A percentile compares a stretch with the other conserved stretches of the same genome.
phyloP scores from a whole-genome alignment of 2,329 filamentous ascomycete genomes.

The Colletotrichum sp. region DNA sequence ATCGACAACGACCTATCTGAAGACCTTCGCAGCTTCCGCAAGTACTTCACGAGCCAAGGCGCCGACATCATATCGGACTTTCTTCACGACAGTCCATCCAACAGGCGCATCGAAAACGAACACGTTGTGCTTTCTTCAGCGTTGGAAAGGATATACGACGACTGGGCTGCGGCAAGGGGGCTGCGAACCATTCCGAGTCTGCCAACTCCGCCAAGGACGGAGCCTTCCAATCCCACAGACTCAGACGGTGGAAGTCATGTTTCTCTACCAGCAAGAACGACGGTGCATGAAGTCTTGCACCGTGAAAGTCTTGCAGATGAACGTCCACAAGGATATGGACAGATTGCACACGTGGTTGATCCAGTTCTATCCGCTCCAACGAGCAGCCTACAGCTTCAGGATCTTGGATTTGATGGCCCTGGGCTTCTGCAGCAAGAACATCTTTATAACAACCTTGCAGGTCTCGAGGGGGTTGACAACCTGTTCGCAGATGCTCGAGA shows the following conservation, averaged over 20 bases:
- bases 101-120: neutral
- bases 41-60: neutral
- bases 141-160: constrained; percentile 3
- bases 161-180: neutral
- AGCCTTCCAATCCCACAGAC: neutral
- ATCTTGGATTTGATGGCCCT: neutral
- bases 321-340: neutral
- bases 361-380: neutral
- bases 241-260: neutral
- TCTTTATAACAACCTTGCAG: neutral
- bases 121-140: neutral
- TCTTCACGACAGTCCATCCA: neutral
- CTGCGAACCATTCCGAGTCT: neutral
- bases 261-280: neutral
- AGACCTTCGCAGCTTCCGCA: neutral
- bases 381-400: neutral
- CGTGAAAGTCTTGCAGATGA: neutral
- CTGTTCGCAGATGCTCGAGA: neutral
- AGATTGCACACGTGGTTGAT: neutral
- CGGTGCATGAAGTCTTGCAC: neutral
- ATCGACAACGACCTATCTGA: constrained; percentile 20
- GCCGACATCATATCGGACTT: neutral
- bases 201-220: neutral
- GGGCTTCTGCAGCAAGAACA: neutral
- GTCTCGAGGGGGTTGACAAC: neutral